Percentiles rank a stretch among this genome's conserved stretches.
phyloP scores from a whole-genome alignment of 2,329 filamentous ascomycete species.

The Magnaporthales sp. region DNA sequence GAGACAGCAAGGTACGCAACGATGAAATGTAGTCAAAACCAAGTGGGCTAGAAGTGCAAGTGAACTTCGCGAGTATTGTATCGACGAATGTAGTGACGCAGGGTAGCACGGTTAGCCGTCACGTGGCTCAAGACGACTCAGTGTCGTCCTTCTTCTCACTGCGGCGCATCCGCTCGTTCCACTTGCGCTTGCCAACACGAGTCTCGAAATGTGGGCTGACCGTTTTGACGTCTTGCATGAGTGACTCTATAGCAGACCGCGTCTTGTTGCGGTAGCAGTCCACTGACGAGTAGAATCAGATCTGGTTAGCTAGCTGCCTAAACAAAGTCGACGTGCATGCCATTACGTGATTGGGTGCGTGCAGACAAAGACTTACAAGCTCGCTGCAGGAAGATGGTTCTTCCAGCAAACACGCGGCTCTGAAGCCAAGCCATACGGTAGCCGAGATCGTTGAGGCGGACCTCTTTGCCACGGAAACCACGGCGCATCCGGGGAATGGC shows the following conservation, averaged over 20 bases:
- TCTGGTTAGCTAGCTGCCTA: background rate
- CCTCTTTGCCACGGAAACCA: conserved; percentile 66
- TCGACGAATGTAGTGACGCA: background rate
- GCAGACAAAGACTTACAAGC: conserved; percentile 57
- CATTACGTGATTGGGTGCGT: background rate
- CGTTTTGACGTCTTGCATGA: conserved; percentile 64
- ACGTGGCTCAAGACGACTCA: background rate
- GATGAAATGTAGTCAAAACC: background rate
- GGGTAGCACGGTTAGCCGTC: background rate
- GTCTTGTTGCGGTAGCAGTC: conserved; percentile 94
- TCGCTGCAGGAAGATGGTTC: conserved; percentile 82
- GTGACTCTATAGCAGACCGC: conserved; percentile 68
- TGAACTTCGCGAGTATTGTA: background rate
- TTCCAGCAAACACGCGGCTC: conserved; percentile 79
- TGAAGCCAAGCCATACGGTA: conserved; percentile 97
- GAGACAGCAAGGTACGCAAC: background rate
- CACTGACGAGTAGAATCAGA: conserved; percentile 42
- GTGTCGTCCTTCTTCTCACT: conserved; percentile 22
- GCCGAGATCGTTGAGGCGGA: conserved; percentile 85
- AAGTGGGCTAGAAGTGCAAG: background rate
- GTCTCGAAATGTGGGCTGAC: conserved; percentile 85
- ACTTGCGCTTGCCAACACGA: conserved; percentile 72
- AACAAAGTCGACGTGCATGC: background rate
- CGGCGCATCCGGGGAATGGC: conserved; percentile 67
- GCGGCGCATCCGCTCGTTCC: conserved; percentile 49